Evolutionary conservation across 2,329 filamentous ascomycete species (phyloP).

Genomic region (Diaporthe ampelina): DNA sequence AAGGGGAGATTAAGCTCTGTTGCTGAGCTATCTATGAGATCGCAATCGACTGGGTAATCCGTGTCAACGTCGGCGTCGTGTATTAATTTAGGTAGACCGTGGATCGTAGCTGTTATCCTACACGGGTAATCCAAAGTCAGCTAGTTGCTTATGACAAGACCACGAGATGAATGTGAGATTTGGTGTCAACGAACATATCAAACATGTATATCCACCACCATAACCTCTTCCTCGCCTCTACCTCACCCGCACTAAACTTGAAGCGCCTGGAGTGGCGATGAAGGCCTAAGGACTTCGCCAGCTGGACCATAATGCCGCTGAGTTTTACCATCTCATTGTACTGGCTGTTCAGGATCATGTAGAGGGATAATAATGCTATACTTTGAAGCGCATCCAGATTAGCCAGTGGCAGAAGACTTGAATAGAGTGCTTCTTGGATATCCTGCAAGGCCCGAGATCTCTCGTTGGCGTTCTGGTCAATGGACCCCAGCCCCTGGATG

Average conservation of each 20-base stretch:
- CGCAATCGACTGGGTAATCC: conserved; percentile 11
- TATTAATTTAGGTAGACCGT: background rate
- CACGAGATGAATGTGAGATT: background rate
- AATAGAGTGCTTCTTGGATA: background rate
- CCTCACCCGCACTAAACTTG: conserved; percentile 21
- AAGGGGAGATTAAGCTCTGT: conserved; percentile 15
- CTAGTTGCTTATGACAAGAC: background rate
- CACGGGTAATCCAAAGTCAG: background rate
- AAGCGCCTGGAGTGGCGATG: conserved; percentile 33
- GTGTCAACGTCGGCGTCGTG: conserved; percentile 17
- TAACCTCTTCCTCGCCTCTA: conserved; percentile 15
- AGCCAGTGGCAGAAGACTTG: background rate
- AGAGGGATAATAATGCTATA: conserved; percentile 19
- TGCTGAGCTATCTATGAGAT: conserved; percentile 6
- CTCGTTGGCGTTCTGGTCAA: background rate
- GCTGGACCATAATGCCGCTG: conserved; percentile 18
- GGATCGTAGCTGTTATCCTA: conserved; percentile 22
- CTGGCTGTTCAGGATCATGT: conserved; percentile 10
- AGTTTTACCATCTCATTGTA: conserved; percentile 27
- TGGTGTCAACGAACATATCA: conserved; percentile 6
- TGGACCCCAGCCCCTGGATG: background rate
- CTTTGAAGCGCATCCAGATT: conserved; percentile 24
- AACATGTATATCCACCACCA: conserved; percentile 37
- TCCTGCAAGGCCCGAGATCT: background rate
- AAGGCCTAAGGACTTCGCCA: conserved; percentile 29